phyloP scores from a whole-genome alignment of 2,329 filamentous ascomycete genomes.

The Aureobasidium sp. region DNA sequence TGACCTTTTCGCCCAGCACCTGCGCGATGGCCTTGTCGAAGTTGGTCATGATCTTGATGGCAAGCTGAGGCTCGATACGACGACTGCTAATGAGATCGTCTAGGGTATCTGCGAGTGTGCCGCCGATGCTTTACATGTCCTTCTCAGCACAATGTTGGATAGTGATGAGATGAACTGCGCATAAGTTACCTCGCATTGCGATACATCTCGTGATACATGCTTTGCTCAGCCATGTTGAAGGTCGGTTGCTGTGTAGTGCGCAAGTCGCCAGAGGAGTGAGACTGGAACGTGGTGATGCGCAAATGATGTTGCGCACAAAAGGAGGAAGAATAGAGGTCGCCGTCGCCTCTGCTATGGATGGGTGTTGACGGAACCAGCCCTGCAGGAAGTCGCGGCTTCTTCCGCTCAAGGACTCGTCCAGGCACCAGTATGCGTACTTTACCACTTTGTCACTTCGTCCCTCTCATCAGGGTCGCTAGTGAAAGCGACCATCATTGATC shows the following conservation, averaged over 20 bases:
- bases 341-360: constrained; percentile 22
- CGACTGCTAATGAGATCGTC: constrained; percentile 92
- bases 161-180: constrained; percentile 24
- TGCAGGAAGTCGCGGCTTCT: background rate
- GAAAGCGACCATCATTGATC: no score
- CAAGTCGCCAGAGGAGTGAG: background rate
- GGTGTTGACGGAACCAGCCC: background rate
- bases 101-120: constrained; percentile 89
- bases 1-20: constrained; percentile 84
- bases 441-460: background rate
- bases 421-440: background rate
- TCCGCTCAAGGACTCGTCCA: background rate
- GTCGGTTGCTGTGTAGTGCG: background rate
- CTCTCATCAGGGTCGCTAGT: background rate
- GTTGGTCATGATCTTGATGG: constrained; percentile 95
- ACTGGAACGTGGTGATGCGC: background rate
- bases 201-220: constrained; percentile 85
- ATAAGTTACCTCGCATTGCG: constrained; percentile 86
- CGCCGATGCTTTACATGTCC: constrained; percentile 64
- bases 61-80: constrained; percentile 93
- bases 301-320: background rate
- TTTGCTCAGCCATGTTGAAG: constrained; percentile 37
- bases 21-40: constrained; percentile 93
- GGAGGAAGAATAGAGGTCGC: background rate
- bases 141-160: constrained; percentile 14